Conservation (phyloP, 1,284 basidiomycete species). For the Rhizoctonia solani region DNA sequence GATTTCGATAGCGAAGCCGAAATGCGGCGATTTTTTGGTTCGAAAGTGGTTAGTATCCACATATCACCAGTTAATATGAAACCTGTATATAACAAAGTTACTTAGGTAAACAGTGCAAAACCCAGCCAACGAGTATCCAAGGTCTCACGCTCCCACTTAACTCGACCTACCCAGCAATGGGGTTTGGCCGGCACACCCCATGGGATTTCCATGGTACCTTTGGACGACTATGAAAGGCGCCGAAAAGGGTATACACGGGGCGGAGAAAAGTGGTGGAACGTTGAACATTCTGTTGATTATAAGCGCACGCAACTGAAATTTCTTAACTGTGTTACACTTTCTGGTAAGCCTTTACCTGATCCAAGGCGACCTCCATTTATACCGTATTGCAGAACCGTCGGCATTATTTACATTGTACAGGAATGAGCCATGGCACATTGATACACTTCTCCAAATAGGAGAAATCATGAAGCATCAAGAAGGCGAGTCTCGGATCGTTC, state of each 20-base stretch:
- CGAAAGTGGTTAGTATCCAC: constrained; percentile 71
- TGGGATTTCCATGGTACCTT: constrained; percentile 65
- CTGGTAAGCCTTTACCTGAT: constrained; percentile 56
- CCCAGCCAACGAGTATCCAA: constrained; percentile 56
- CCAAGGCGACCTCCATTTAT: background rate
- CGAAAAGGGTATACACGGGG: constrained; percentile 41
- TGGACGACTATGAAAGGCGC: constrained; percentile 51
- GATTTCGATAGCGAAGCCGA: constrained; percentile 87
- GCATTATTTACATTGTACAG: constrained; percentile 51
- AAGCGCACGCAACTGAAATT: constrained; percentile 79
- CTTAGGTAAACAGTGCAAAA: constrained; percentile 36
- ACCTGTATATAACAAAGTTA: background rate
- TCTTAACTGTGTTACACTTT: constrained; percentile 75
- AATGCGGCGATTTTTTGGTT: constrained; percentile 88
- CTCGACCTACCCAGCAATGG: constrained; percentile 35
- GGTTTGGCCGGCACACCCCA: constrained; percentile 44
- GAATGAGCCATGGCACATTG: constrained; percentile 76
- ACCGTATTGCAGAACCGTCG: constrained; percentile 43
- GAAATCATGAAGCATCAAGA: constrained; percentile 84
- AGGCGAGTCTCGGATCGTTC: constrained; percentile 52
- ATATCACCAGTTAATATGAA: background rate
- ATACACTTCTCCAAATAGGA: constrained; percentile 85
- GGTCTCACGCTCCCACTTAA: constrained; percentile 39
- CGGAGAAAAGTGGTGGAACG: constrained; percentile 80
- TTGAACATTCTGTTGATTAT: constrained; percentile 83